These are phyloP conservation scores for Geranomyces michiganensis DNA, from an alignment of 192 early-diverging fungal genomes.

Conservation along the genomic window DNA sequence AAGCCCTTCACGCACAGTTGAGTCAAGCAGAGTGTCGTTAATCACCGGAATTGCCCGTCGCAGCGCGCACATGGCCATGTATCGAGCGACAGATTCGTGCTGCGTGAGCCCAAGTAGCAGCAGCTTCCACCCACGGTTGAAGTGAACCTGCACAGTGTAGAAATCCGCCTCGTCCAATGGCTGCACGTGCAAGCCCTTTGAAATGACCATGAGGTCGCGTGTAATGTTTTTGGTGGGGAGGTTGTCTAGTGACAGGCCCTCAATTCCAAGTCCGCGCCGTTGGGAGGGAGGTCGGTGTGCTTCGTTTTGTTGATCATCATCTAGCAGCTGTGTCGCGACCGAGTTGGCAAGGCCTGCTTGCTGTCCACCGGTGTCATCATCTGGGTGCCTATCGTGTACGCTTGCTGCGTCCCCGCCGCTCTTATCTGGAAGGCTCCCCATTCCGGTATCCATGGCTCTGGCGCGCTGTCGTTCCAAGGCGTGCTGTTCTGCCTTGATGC, in stretches of 20 bases:
- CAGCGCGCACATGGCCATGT: conserved; percentile 56
- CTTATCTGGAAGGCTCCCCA: conserved; percentile 11
- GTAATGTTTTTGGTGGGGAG: conserved; percentile 52
- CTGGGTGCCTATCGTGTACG: neutral
- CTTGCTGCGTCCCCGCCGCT: neutral
- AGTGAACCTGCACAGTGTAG: conserved; percentile 55
- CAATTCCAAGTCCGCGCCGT: conserved; percentile 38
- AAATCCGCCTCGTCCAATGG: conserved; percentile 53
- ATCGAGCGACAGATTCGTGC: conserved; percentile 55
- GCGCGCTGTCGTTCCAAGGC: conserved; percentile 36
- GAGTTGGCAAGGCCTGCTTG: neutral
- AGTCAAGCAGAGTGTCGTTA: conserved; percentile 56
- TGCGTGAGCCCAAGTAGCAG: conserved; percentile 55
- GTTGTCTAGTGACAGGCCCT: conserved; percentile 49
- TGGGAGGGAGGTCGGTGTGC: conserved; percentile 5
- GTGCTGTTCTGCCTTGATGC: conserved; percentile 52
- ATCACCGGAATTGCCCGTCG: conserved; percentile 51
- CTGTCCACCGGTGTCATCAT: neutral
- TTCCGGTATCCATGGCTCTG: conserved; percentile 22
- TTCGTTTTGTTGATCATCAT: conserved; percentile 12
- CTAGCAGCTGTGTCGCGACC: neutral
- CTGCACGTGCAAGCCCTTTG: conserved; percentile 49
- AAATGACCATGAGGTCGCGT: conserved; percentile 41
- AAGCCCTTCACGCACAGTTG: conserved; percentile 50
- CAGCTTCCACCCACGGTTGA: conserved; percentile 62